Conservation (phyloP, 2,329 filamentous ascomycete species). For the Bipolaris zeicola region DNA sequence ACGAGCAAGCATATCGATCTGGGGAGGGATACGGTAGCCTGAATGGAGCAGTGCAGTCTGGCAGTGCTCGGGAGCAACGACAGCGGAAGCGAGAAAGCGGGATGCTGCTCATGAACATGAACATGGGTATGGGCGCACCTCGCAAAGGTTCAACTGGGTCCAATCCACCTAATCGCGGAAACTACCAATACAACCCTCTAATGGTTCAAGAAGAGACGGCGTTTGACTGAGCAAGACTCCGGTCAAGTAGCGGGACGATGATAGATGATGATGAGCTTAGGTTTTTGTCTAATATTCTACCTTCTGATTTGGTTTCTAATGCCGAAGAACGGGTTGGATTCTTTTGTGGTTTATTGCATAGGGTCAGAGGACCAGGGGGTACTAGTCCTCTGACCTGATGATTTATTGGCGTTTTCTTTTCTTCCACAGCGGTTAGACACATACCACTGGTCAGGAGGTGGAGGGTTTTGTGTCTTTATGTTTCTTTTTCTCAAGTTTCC, state of each 20-base stretch:
- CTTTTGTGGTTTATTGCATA: slow-evolving; percentile 14
- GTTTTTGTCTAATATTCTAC: slow-evolving; percentile 33
- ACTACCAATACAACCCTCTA: slow-evolving; percentile 22
- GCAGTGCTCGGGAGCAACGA: slow-evolving; percentile 37
- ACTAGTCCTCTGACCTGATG: not conserved
- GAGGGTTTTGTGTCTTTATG: slow-evolving; percentile 1
- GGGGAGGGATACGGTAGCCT: slow-evolving; percentile 44
- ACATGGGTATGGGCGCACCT: slow-evolving; percentile 30
- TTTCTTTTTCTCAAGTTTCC: slow-evolving; percentile 26
- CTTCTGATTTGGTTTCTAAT: slow-evolving; percentile 32
- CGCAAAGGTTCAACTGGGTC: slow-evolving; percentile 46
- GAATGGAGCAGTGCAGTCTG: slow-evolving; percentile 38
- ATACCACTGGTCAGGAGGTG: not conserved
- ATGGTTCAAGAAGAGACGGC: slow-evolving; percentile 40
- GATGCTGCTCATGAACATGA: slow-evolving; percentile 49
- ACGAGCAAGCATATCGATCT: slow-evolving; percentile 36
- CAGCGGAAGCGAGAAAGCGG: slow-evolving; percentile 46
- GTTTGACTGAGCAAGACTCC: slow-evolving; percentile 32
- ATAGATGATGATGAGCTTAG: slow-evolving; percentile 15
- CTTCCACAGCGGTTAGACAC: not conserved
- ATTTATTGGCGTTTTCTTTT: not conserved
- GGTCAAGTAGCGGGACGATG: slow-evolving; percentile 9
- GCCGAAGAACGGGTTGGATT: slow-evolving; percentile 35
- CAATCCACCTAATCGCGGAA: slow-evolving; percentile 19
- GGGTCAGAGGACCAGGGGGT: not conserved